Evolutionary conservation across 2,329 filamentous ascomycete species (phyloP).

Genomic region (Botryosphaeria dothidea): DNA sequence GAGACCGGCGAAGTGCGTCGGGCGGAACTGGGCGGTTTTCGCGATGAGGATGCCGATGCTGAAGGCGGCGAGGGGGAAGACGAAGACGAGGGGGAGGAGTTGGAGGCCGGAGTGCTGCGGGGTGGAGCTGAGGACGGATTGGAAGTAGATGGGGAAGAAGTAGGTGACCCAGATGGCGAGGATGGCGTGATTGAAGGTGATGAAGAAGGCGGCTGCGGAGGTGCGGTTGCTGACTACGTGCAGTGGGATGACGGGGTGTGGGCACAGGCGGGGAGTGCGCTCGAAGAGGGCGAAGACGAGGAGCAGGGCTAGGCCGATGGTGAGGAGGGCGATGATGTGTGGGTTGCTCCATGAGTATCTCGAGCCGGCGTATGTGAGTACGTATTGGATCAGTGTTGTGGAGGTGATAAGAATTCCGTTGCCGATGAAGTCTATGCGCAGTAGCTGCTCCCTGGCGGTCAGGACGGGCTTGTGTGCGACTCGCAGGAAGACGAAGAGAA

Average conservation of each 20-base stretch:
- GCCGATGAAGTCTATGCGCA: conserved; percentile 28
- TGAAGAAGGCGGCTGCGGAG: conserved; percentile 25
- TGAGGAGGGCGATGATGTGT: conserved; percentile 34
- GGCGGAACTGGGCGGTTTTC: conserved; percentile 28
- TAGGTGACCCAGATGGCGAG: conserved; percentile 35
- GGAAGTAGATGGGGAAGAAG: conserved; percentile 45
- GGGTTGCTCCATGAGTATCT: conserved; percentile 37
- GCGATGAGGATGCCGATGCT: conserved; percentile 32
- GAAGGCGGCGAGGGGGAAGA: conserved; percentile 27
- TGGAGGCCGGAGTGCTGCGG: conserved; percentile 43
- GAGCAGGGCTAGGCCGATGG: conserved; percentile 40
- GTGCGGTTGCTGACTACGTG: conserved; percentile 32
- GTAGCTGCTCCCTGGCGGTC: conserved; percentile 16
- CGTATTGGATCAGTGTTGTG: conserved; percentile 35
- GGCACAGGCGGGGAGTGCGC: conserved; percentile 37
- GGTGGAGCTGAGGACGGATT: conserved; percentile 37
- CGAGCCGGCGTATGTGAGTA: conserved; percentile 39
- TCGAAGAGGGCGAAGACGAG: conserved; percentile 33
- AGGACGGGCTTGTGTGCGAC: conserved; percentile 31
- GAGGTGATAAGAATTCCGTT: conserved; percentile 42
- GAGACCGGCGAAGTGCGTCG: conserved; percentile 26
- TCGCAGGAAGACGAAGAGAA: conserved; percentile 35
- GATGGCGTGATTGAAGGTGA: conserved; percentile 37
- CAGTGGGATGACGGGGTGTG: conserved; percentile 38
- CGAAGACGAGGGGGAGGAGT: conserved; percentile 36